Base-by-base conservation (phyloP, 2,329 filamentous ascomycete genomes). In the Fusarium haematococcum region DNA sequence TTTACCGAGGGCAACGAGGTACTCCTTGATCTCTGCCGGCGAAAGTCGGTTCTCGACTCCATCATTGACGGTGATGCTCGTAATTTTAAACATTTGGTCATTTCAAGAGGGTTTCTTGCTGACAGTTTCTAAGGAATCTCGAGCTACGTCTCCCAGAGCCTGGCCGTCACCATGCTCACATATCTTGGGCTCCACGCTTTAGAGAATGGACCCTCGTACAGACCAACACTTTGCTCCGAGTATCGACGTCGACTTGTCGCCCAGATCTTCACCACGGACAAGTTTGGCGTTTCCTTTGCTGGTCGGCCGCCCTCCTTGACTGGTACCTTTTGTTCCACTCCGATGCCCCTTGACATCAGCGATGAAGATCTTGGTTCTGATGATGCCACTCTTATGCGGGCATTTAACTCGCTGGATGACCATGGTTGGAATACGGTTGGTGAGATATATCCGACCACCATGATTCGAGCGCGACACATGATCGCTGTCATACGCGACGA, bases 171-270 rank as follows among this genome's bases (percentile, higher is more conserved):
- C 4, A 59, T 67, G 5, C 43, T 54, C 14, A 67, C 59, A 14
- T 63, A 57, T 63, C 16, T 67, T 11, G 65, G 65, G 13, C 16
- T 63, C 5, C 58, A 67, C 52, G 58, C 45, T 18, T 11, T 45
- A 13, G 33, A 10, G 3, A 23, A 48, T 11, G 30, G 35, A 1
- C 10, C 23, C 9, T n/a, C 56, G 8, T 63, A 67, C 27, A 25
- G 20, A n/a, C 65, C 65, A 5, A 63, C 65, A n/a, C 32, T 35
- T 27, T 67, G 33, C 11, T 63, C 58, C 4, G 65, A 67, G 50
- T 41, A 30, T n/a, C 54, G 43, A 33, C 37, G 65, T 20, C 39
- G 65, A 39, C 48, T 67, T 11, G 35, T 63, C 8, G 50, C 65
- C 6, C 27, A 56, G 16, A 23, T 67, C 30, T 67, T 48, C 39